Evolutionary conservation across 768 basidiomycete genomes (phyloP), one percentile per base, ranked within the genome.

Genomic region (Russula griseocarnosa): DNA sequence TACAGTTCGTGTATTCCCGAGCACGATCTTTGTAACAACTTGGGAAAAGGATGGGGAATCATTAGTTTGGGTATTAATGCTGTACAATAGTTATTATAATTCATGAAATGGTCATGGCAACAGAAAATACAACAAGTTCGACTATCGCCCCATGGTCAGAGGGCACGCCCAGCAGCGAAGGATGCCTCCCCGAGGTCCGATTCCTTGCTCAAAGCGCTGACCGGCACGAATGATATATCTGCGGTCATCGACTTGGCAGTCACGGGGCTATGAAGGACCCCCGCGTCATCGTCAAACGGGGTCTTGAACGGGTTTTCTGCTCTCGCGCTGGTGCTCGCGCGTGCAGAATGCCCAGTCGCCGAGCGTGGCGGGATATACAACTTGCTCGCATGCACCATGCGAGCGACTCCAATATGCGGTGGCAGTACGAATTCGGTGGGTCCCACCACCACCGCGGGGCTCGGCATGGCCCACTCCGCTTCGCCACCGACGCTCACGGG

Each of bases 261-360:
- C 47, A 61, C 55, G 6, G 46, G 9, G 38, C 55, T 57, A 13
- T 11, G 55, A 5, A 22, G n/a, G 38, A 66, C 61, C 24, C 44
- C 47, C 50, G 67, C 67, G 71, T 88, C 87, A 70, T 90, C 88
- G 72, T 91, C 90, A 73, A 91, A 91, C 9, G 90, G 89, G 56
- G 88, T 90, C 62, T 83, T 81, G 70, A 91, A 91, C 58, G 89
- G 89, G 70, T 83, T 73, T 75, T 67, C 77, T 72, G 64, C 77
- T 76, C 22, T 78, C 76, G 69, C 13, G 47, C 46, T 13, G 46
- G 9, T 80, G 73, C 26, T 75, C 76, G 28, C 77, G 71, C 34
- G 55, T 24, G 49, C 26, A 2, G 57, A 32, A 20, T 79, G 66
- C 80, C 73, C 61, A 80, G 74, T 47, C 42, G 79, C 75, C 14